Evolutionary conservation across 2,329 filamentous ascomycete genomes (phyloP), one percentile per base, ranked within the genome.

Genomic region (Monilinia aucupariae): DNA sequence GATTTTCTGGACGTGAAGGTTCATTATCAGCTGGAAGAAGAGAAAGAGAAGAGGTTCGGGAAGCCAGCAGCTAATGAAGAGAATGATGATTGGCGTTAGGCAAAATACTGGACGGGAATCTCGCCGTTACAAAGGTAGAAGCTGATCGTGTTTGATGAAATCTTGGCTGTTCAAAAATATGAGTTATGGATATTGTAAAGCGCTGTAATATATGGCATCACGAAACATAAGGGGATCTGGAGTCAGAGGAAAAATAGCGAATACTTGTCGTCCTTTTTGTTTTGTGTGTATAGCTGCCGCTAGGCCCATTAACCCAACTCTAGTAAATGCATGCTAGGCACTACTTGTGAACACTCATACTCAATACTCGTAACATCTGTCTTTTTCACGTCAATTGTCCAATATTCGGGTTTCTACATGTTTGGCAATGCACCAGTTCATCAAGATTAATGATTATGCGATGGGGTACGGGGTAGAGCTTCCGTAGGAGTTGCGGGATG

Each of bases 171-270:
- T 22, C 25, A 47, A 15, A 9, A 34, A 25, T 45, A 58, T 25
- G 30, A 52, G 41, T n/a, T 47, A 58, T 47, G 8, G 48, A 37
- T 8, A 34, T 45, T 56, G 41, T 56, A 47, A 47, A 56, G 34
- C 7, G 13, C 8, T 56, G 20, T 56, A 56, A 56, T 58, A 56
- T 56, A 58, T 58, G 30, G 30, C 30, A 47, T 47, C 15, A 58
- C 22, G n/a, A 58, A 48, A 12, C 0, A 37, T 12, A 25, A 25
- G 9, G 30, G 27, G n/a, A 25, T 47, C 27, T 25, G 41, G 41
- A 37, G 27, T 37, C 54, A 47, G 22, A 20, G n/a, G 32, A n/a
- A 56, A 34, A 20, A 27, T 45, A 10, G 27, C 4, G 30, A 34
- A 30, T 30, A 25, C 30, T 27, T 32, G 20, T 22, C 12, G 25